Evolutionary conservation across 2,329 filamentous ascomycete species (phyloP).

Genomic region (Alternaria sp.): DNA sequence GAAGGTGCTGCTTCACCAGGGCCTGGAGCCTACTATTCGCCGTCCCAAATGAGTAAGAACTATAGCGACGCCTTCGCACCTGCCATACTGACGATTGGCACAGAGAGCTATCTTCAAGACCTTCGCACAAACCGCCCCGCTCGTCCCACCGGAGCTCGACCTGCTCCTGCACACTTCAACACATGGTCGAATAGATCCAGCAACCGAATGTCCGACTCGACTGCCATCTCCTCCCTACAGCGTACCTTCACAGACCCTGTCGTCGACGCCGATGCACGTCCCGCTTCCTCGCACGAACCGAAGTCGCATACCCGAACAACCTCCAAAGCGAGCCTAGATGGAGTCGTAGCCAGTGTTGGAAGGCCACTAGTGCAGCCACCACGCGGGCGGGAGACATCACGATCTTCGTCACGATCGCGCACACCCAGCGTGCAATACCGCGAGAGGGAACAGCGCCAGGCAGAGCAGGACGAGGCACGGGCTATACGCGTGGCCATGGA

Average conservation of each 20-base stretch:
- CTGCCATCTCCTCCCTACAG: slow-evolving; percentile 34
- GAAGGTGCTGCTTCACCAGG: slow-evolving; percentile 46
- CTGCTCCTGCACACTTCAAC: slow-evolving; percentile 61
- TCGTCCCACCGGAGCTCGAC: slow-evolving; percentile 74
- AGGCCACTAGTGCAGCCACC: slow-evolving; percentile 45
- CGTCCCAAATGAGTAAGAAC: slow-evolving; percentile 49
- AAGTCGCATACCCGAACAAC: slow-evolving; percentile 40
- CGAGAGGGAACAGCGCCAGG: slow-evolving; percentile 76
- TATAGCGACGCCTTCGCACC: slow-evolving; percentile 7
- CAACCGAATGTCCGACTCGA: slow-evolving; percentile 30
- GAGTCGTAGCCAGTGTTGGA: slow-evolving; percentile 32
- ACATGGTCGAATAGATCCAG: slow-evolving; percentile 42
- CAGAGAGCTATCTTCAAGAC: slow-evolving; percentile 73
- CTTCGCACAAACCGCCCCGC: slow-evolving; percentile 71
- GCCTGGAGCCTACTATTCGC: slow-evolving; percentile 44
- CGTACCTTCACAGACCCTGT: slow-evolving; percentile 33
- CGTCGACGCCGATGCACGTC: slow-evolving; percentile 26
- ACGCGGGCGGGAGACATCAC: slow-evolving; percentile 50
- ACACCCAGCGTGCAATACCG: slow-evolving; percentile 71
- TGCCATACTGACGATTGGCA: slow-evolving; percentile 23
- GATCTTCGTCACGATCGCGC: slow-evolving; percentile 50
- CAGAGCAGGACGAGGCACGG: slow-evolving; percentile 78
- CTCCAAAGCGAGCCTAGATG: slow-evolving; percentile 37
- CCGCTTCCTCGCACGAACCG: slow-evolving; percentile 25
- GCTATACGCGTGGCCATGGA: slow-evolving; percentile 75